A percentile compares a stretch with the other conserved stretches of the same genome.
Conservation (phyloP, 2,329 filamentous ascomycete species). For the Microcyclospora tardicrescens region DNA sequence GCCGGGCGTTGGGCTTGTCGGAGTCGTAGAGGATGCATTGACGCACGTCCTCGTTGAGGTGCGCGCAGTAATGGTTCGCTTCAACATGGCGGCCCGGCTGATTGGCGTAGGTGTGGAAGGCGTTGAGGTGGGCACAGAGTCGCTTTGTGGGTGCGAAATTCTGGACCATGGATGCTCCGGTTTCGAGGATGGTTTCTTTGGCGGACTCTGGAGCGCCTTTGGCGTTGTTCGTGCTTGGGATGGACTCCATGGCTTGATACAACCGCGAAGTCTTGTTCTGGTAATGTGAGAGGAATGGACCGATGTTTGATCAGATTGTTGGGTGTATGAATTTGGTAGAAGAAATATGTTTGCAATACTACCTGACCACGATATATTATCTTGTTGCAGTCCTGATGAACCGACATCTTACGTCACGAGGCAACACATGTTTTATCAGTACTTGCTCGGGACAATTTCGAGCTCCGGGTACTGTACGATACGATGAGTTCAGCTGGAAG, state of each 20-base stretch:
- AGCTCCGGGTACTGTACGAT: no score
- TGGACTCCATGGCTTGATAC: conserved; percentile 8
- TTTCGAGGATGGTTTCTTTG: conserved; percentile 48
- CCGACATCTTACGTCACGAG: no score
- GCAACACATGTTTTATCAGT: no score
- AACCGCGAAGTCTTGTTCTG: not conserved
- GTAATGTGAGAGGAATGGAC: not conserved
- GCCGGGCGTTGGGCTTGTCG: conserved; percentile 49
- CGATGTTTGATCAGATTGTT: not conserved
- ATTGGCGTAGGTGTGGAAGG: conserved; percentile 72
- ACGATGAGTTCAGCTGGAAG: no score
- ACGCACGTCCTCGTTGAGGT: conserved; percentile 63
- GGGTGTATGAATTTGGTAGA: no score
- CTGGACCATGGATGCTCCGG: conserved; percentile 48
- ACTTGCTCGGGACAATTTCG: no score
- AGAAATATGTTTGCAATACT: no score
- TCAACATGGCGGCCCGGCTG: conserved; percentile 59
- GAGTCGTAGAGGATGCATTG: conserved; percentile 81
- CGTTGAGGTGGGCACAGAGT: conserved; percentile 71
- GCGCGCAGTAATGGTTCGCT: conserved; percentile 74
- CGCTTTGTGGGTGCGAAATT: conserved; percentile 59
- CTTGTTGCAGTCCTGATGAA: no score
- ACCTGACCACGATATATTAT: no score
- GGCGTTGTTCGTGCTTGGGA: conserved; percentile 26
- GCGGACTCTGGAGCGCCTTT: conserved; percentile 39